Base-by-base conservation (phyloP, 2,329 filamentous ascomycete species). In the Penicillium griseofulvum region DNA sequence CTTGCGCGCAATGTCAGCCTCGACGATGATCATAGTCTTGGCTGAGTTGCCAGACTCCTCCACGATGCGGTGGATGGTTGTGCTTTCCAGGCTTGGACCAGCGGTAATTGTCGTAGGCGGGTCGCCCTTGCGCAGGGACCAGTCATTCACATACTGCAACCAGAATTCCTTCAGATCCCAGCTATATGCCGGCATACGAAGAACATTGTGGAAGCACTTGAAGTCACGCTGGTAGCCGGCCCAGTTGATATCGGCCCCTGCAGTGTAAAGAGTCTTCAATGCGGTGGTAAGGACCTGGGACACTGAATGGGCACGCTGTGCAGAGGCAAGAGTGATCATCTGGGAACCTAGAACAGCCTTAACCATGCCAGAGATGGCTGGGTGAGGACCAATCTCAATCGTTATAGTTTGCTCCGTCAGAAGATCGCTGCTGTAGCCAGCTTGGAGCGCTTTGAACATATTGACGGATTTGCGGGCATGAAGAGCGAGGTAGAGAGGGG, bases 1-100 rank as follows among this genome's bases (percentile, higher is more conserved):
- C 8, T 53, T 33, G 5, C 59, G 54, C 1, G 52, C 49, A 17
- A 64, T 55, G 39, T 66, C 61, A 10, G 62, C 49, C 34, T 64
- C 61, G 3, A 58, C 58, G 12, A 60, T 42, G 4, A 65, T 34
- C 5, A 26, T 19, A 10, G 17, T 28, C 17, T 34, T 26, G 6
- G 3, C 9, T 5, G 50, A 41, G n/a, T 53, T 28, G 12, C 36
- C 50, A n/a, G 36, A 41, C 22, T 43, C 24, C 10, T 29, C 41
- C 16, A 28, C 16, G 5, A 28, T 31, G 16, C 33, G 14, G 5
- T 34, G 33, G 33, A 34, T 34, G 16, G 33, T 34, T 7, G 33
- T 34, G 33, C 14, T 34, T n/a, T 34, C 33, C 14, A 34, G 33
- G 14, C 31, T 16, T 16, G 29, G 12, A 4, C 31, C 31, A 33